Evolutionary conservation across 164 flowering plant species (phyloP).

Genomic region (Litsea cubeba): DNA sequence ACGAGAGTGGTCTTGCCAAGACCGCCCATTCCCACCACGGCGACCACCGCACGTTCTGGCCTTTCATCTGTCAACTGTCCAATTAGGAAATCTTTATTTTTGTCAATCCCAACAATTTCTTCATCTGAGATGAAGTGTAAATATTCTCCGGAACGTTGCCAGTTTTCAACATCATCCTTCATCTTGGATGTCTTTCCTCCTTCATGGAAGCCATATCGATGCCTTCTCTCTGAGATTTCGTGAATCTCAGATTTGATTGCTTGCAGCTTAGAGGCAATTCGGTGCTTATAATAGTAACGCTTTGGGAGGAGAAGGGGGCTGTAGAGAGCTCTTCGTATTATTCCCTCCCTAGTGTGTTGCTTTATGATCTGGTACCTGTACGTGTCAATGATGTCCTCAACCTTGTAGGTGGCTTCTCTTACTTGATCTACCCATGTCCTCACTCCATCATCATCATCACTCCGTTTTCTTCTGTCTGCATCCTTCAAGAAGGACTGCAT

Average conservation of each 20-base stretch:
- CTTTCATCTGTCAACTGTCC: constrained; percentile 19
- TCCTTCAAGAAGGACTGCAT: not conserved
- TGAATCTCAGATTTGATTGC: not conserved
- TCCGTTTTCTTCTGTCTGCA: not conserved
- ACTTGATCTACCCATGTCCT: not conserved
- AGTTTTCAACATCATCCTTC: not conserved
- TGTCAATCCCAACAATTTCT: constrained; percentile 33
- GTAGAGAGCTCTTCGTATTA: not conserved
- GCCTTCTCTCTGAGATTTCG: not conserved
- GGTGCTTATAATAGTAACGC: not conserved
- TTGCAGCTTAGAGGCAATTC: not conserved
- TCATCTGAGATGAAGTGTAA: constrained; percentile 15
- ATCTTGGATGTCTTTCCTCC: not conserved
- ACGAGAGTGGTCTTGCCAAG: constrained; percentile 21
- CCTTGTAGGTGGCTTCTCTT: not conserved
- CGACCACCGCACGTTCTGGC: not conserved
- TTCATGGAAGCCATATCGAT: not conserved
- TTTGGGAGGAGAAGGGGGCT: not conserved
- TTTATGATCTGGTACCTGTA: not conserved
- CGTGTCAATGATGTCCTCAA: constrained; percentile 2
- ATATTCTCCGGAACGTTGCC: not conserved
- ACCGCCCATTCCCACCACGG: constrained; percentile 19
- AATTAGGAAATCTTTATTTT: constrained; percentile 15
- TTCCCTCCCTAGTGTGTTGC: not conserved
- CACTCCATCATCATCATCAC: not conserved